Evolutionary conservation across 2,329 filamentous ascomycete species (phyloP).

Genomic region (Malbranchea cinnamomea): DNA sequence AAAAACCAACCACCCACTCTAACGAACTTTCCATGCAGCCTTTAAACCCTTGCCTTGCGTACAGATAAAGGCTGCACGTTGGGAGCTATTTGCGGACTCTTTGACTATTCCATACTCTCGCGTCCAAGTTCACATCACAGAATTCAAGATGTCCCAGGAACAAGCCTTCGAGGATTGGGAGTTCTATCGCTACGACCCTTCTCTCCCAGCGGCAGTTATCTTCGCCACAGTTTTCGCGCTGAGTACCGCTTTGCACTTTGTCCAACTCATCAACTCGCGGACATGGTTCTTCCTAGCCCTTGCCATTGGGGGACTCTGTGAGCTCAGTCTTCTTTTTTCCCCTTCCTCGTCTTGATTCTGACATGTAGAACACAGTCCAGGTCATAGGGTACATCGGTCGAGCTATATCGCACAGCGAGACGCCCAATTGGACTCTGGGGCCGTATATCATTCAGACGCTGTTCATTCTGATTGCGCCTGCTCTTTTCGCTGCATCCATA

Average conservation of each 20-base stretch:
- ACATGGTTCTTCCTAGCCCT: constrained; percentile 4
- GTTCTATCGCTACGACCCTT: constrained; percentile 5
- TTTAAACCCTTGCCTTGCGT: too few relatives aligned
- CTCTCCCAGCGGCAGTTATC: constrained; percentile 1
- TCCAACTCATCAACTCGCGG: constrained; percentile 1
- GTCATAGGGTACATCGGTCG: constrained; percentile 36
- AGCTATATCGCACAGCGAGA: constrained; percentile 23
- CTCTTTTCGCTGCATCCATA: constrained; percentile 33
- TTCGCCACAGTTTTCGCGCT: constrained; percentile 2
- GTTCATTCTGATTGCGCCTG: constrained; percentile 32
- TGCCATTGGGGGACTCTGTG: constrained; percentile 37
- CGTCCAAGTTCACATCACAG: too few relatives aligned
- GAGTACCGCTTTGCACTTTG: constrained; percentile 1
- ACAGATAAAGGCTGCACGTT: too few relatives aligned
- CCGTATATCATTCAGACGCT: constrained; percentile 29
- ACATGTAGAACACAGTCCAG: constrained; percentile 27
- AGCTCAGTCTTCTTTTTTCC: constrained; percentile 24
- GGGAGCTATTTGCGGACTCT: too few relatives aligned
- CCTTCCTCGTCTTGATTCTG: constrained; percentile 29
- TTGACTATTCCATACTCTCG: too few relatives aligned
- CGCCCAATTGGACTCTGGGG: constrained; percentile 28
- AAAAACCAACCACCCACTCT: too few relatives aligned
- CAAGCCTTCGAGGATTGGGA: too few relatives aligned
- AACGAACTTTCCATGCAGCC: too few relatives aligned
- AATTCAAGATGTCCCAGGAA: too few relatives aligned